Evolutionary conservation across 2,329 filamentous ascomycete genomes (phyloP).

Genomic region (Colletotrichum endophyticum): DNA sequence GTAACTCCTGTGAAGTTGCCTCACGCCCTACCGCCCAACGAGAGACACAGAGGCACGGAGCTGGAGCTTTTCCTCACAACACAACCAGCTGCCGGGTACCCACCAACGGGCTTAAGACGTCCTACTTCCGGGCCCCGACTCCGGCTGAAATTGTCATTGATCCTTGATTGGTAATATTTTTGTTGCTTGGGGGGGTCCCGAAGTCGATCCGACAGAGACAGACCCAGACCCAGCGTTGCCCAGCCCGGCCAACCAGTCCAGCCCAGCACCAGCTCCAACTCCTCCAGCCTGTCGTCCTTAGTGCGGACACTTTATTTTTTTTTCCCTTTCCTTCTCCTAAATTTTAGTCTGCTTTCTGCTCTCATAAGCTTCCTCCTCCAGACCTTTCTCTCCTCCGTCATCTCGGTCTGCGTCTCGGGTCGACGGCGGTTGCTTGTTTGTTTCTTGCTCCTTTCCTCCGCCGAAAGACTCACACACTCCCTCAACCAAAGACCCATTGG

Average conservation of each 20-base stretch:
- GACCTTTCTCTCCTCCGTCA: slow-evolving; percentile 55
- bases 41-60: neutral
- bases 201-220: slow-evolving; percentile 13
- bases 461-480: neutral
- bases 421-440: neutral
- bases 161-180: slow-evolving; percentile 15
- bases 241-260: neutral
- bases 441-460: neutral
- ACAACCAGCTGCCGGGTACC: neutral
- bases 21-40: neutral
- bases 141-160: neutral
- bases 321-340: slow-evolving; percentile 52
- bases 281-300: neutral
- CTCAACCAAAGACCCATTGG: neutral
- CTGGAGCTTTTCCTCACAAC: neutral
- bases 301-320: neutral
- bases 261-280: neutral
- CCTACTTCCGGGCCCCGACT: slow-evolving; percentile 10
- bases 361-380: slow-evolving; percentile 65
- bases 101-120: slow-evolving; percentile 10
- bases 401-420: neutral
- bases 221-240: neutral
- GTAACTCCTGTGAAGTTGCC: neutral
- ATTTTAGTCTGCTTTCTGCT: slow-evolving; percentile 55
- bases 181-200: neutral